These are phyloP conservation scores for Oropetium thomaeum DNA, from an alignment of 176 grass and related monocot genomes.

Conservation along the genomic window DNA sequence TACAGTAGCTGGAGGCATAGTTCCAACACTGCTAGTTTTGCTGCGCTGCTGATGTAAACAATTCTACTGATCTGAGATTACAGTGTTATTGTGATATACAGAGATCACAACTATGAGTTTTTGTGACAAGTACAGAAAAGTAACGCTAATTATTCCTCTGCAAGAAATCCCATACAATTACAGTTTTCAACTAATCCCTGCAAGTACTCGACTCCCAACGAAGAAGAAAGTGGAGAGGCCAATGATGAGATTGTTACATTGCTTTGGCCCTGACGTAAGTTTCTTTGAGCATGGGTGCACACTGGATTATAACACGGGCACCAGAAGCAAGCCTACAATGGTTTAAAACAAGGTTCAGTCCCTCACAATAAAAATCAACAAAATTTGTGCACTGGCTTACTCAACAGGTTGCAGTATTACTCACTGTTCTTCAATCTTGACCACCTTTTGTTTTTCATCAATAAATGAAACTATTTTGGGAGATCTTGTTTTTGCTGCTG, in stretches of 20 bases:
- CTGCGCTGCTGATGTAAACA: not conserved
- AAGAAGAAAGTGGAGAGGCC: constrained; percentile 10
- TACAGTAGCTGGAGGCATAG: constrained; percentile 1
- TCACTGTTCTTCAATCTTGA: constrained; percentile 76
- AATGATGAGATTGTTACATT: constrained; percentile 15
- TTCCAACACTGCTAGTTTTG: not conserved
- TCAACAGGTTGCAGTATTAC: not conserved
- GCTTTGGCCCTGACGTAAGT: constrained; percentile 36
- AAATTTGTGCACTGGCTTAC: not conserved
- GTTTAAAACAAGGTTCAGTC: constrained; percentile 30
- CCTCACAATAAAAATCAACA: not conserved
- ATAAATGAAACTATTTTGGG: constrained; percentile 49
- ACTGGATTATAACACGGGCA: constrained; percentile 77
- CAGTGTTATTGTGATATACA: not conserved
- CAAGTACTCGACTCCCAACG: not conserved
- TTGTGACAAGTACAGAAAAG: not conserved
- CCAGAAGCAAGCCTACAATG: constrained; percentile 70
- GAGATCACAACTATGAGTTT: not conserved
- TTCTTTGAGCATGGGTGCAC: constrained; percentile 29
- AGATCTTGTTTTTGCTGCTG: constrained; percentile 38
- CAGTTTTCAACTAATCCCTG: not conserved
- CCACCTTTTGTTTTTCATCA: constrained; percentile 50
- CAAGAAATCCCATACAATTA: not conserved
- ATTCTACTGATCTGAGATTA: not conserved
- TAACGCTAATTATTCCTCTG: not conserved